phyloP scores from a whole-genome alignment of 2,329 filamentous ascomycete genomes.

The Fusarium falciforme region DNA sequence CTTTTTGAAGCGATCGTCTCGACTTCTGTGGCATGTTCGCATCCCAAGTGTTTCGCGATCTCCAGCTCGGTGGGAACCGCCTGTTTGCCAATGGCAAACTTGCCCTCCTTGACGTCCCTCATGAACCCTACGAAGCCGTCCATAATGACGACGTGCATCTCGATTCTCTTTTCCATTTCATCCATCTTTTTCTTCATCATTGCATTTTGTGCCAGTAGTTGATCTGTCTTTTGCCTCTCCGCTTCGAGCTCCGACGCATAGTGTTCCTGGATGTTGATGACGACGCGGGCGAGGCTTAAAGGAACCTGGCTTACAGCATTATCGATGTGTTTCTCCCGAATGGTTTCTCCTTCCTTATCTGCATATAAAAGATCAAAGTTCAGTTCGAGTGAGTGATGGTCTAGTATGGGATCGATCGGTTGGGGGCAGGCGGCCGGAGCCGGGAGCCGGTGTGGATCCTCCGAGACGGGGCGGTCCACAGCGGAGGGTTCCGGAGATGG shows the following conservation, averaged over 20 bases:
- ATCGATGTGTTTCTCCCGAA: accelerated
- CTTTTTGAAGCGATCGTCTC: neutral
- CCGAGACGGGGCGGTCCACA: constrained; percentile 17
- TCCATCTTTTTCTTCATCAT: constrained; percentile 3
- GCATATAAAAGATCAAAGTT: neutral
- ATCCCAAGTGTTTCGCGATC: constrained; percentile 23
- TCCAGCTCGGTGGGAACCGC: neutral
- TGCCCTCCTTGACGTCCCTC: constrained; percentile 25
- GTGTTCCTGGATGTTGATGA: constrained; percentile 39
- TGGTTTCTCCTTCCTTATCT: accelerated
- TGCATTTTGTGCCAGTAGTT: constrained; percentile 9
- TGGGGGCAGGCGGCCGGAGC: neutral
- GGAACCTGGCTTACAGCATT: constrained; percentile 9
- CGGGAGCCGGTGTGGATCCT: constrained; percentile 15
- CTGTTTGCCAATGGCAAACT: neutral
- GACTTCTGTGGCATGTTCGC: constrained; percentile 4
- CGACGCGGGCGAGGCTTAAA: constrained; percentile 9
- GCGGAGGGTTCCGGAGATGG: constrained; percentile 22
- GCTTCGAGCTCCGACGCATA: constrained; percentile 32
- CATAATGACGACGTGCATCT: constrained; percentile 36
- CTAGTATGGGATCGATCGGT: neutral
- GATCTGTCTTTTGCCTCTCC: constrained; percentile 10
- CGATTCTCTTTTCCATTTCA: constrained; percentile 23
- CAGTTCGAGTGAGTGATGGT: neutral
- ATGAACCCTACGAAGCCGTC: constrained; percentile 37